phyloP scores from a whole-genome alignment of 1,139 yeast genomes.

The Candida labiduridarum region DNA sequence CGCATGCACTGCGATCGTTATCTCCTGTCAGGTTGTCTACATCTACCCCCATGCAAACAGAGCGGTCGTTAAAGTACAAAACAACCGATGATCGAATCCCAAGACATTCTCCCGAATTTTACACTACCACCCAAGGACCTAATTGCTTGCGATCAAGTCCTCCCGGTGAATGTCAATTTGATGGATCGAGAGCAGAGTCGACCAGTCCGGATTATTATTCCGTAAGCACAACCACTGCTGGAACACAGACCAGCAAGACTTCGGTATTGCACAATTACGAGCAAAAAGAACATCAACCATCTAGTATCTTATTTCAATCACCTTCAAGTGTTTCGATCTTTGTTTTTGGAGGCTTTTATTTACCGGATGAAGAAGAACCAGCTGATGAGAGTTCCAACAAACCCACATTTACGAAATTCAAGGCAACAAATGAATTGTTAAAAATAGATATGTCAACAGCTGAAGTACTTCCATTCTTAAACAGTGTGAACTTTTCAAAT shows the following conservation, averaged over 20 bases:
- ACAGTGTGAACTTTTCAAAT: constrained; percentile 19
- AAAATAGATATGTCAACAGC: constrained; percentile 33
- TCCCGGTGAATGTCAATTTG: neutral
- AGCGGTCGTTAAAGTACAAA: neutral
- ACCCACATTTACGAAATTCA: constrained; percentile 24
- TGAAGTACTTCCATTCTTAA: constrained; percentile 10
- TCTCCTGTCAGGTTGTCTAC: neutral
- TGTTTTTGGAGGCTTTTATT: constrained; percentile 45
- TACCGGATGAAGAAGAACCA: constrained; percentile 10
- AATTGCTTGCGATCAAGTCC: neutral
- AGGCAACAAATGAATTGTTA: constrained; percentile 39
- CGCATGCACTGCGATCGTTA: neutral
- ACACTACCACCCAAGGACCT: neutral
- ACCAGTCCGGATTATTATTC: neutral
- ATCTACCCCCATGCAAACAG: neutral
- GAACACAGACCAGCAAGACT: neutral
- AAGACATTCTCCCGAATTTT: neutral
- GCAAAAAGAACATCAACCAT: neutral
- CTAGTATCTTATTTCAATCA: constrained; percentile 12
- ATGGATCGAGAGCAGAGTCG: neutral
- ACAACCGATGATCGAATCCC: neutral
- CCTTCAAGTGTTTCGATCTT: constrained; percentile 26
- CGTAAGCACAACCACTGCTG: neutral
- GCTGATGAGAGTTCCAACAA: constrained; percentile 9
- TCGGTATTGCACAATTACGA: neutral